phyloP scores from a whole-genome alignment of 2,329 filamentous ascomycete genomes.

The Dothistroma pini region DNA sequence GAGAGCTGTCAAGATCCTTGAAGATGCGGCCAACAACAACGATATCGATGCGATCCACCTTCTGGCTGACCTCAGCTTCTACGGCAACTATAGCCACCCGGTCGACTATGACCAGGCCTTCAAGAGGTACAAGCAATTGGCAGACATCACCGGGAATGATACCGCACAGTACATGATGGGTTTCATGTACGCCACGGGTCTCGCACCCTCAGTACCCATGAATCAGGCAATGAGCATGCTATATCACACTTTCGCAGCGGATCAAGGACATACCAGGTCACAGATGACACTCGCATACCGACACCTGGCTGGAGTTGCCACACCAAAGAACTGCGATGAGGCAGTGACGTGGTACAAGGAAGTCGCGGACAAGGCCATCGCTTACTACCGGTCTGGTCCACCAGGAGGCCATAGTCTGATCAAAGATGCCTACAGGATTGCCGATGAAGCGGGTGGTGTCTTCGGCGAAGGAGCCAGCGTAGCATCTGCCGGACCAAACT shows the following conservation, averaged over 20 bases:
- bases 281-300: conserved; percentile 93
- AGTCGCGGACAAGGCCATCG: conserved; percentile 88
- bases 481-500: conserved; percentile 79
- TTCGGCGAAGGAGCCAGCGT: conserved; percentile 95
- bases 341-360: conserved; percentile 86
- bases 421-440: conserved; percentile 76
- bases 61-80: conserved; percentile 92
- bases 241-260: conserved; percentile 91
- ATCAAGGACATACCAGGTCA: conserved; percentile 74
- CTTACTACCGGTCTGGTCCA: conserved; percentile 82
- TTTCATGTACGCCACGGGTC: conserved; percentile 90
- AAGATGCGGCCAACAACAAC: conserved; percentile 52
- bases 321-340: conserved; percentile 78
- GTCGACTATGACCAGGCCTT: conserved; percentile 77
- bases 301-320: conserved; percentile 79
- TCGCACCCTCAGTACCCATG: conserved; percentile 73
- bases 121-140: conserved; percentile 73
- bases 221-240: conserved; percentile 90
- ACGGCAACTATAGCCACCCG: conserved; percentile 88
- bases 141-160: conserved; percentile 73
- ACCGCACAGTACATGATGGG: conserved; percentile 96
- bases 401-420: conserved; percentile 79
- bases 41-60: conserved; percentile 83
- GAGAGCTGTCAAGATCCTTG: conserved; percentile 57
- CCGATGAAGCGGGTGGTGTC: conserved; percentile 85